phyloP scores from a whole-genome alignment of 805 yeast species.

The Naumovozyma castellii region DNA sequence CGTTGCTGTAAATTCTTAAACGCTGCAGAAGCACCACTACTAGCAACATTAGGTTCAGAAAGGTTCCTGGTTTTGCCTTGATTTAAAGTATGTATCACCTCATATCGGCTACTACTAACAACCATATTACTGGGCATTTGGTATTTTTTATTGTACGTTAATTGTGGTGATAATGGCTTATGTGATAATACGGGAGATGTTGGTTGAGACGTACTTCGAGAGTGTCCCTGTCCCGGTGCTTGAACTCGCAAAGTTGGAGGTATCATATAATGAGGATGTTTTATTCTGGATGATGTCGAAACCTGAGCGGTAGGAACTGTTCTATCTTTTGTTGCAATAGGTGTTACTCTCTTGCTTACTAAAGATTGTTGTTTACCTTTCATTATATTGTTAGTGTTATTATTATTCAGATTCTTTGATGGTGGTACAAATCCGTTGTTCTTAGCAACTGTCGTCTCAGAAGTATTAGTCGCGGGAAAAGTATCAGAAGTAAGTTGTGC shows the following conservation, averaged over 20 bases:
- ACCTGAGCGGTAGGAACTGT: no score
- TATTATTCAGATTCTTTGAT: no score
- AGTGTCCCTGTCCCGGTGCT: background rate
- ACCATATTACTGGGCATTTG: constrained; percentile 24
- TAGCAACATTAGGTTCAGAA: constrained; percentile 17
- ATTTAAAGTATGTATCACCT: constrained; percentile 22
- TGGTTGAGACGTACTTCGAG: background rate
- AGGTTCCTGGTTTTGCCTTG: constrained; percentile 8
- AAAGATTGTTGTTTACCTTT: background rate
- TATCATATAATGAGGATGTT: background rate
- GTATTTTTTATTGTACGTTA: constrained; percentile 9
- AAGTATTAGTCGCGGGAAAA: no score
- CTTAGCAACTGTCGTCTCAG: no score
- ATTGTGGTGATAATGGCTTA: background rate
- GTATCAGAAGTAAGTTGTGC: no score
- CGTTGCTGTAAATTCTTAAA: constrained; percentile 21
- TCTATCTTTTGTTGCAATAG: background rate
- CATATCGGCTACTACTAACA: constrained; percentile 28
- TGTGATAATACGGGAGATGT: constrained; percentile 1
- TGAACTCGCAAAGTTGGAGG: background rate
- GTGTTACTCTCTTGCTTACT: no score
- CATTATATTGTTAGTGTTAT: no score
- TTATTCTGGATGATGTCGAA: background rate
- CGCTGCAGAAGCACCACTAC: constrained; percentile 30
- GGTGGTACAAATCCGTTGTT: no score